Conservation (phyloP, 257 asterid genomes). For the Primulina huaijiensis region DNA sequence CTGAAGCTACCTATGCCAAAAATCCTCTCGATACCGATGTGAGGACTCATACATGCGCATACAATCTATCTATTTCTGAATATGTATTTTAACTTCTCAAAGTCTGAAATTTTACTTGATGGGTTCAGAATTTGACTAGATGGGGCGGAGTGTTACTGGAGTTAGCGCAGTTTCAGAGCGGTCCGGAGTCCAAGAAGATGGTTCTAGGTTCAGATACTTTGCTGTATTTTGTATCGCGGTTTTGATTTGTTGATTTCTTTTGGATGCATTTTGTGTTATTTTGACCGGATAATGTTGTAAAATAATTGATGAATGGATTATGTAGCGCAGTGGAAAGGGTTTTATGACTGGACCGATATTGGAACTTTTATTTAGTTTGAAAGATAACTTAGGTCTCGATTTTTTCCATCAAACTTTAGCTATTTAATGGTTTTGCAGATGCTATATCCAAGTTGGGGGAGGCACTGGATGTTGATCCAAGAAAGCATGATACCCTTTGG, state of each 20-base stretch:
- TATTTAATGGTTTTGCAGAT: constrained; percentile 27
- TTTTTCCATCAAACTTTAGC: neutral
- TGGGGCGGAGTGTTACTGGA: constrained; percentile 50
- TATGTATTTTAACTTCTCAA: neutral
- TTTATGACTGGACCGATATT: neutral
- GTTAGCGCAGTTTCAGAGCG: constrained; percentile 42
- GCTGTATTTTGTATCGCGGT: neutral
- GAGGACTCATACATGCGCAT: neutral
- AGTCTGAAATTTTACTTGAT: neutral
- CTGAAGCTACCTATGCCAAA: constrained; percentile 60
- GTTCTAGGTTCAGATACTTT: constrained; percentile 46
- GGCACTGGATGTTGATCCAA: constrained; percentile 50
- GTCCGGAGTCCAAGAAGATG: constrained; percentile 73
- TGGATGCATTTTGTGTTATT: neutral
- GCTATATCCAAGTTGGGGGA: constrained; percentile 45
- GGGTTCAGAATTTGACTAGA: constrained; percentile 42
- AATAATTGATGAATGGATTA: neutral
- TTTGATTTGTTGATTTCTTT: neutral
- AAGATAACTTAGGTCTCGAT: neutral
- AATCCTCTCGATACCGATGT: constrained; percentile 87
- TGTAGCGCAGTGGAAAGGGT: neutral
- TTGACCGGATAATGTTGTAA: neutral
- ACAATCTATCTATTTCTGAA: neutral
- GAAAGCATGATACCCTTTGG: constrained; percentile 52
- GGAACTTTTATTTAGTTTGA: too few relatives aligned